Evolutionary conservation across 305 asterid genomes (phyloP), one percentile per base, ranked within the genome.

Genomic region (Andrographis paniculata): DNA sequence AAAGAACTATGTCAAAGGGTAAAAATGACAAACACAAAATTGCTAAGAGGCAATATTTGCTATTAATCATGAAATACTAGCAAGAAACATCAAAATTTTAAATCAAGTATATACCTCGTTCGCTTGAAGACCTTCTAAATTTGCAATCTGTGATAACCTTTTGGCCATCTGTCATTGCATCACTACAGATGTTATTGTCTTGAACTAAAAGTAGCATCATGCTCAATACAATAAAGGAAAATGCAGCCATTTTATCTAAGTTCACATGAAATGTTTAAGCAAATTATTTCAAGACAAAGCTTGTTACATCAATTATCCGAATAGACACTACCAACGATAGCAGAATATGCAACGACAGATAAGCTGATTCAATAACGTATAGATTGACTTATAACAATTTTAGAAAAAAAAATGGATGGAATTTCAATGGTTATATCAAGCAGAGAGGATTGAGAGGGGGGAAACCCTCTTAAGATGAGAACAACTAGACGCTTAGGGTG

Each of bases 71-170:
- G 30, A 8, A 24, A 42, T 36, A 22, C 35, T 4, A 44, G 24
- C 58, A 16, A 27, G 38, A 15, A 45, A 13, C 22, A 39, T 2
- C 39, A 31, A 0, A 37, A 20, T 33, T 30, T 38, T 30, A 59
- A 45, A 49, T 49, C 50, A 42, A 27, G 51, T n/a, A 30, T 20
- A 40, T 68, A 91, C 99, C 79, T 81, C 91, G 51, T 92, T 77
- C 58, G 66, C 84, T 76, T 81, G 84, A 74, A 92, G 74, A 53
- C 91, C 93, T 76, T 92, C 99, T 18, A 78, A 71, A 41, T 60
- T 81, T 43, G 94, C 89, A 52, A 92, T 79, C 33, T 81, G 93
- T 56, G 75, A 62, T 60, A 92, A 81, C 76, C 99, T 80, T 73
- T 87, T 87, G 22, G 93, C 87, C 73, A 92, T 85, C 99, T 92